Evolutionary conservation across 306 rosid genomes (phyloP), one percentile per base, ranked within the genome.

Genomic region (Herpetospermum pedunculosum): DNA sequence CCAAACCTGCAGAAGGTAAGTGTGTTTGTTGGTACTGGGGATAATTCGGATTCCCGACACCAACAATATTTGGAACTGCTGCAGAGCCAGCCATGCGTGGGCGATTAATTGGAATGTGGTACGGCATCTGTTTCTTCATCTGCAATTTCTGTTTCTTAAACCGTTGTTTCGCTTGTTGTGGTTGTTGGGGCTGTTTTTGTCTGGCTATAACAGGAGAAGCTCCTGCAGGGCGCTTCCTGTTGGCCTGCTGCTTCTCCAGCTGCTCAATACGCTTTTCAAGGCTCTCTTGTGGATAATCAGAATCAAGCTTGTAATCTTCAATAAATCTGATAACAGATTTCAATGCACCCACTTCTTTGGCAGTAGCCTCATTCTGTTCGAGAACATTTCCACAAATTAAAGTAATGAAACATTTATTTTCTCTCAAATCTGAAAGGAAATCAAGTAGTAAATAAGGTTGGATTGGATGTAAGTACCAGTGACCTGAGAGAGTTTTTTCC

Each of bases 341-440:
- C 83, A 92, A 50, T 44, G 88, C 84, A 77, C 82, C 82, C 32
- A 83, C 70, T 87, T 92, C 96, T 81, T 85, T 88, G 54, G 88
- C 77, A 8, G 70, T 72, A 74, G 81, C 83, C 82, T 87, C 96
- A 74, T 72, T 79, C 98, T 90, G 88, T 82, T 82, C 70, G 82
- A 30, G 63, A 76, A 19, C 63, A 73, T 76, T 41, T 69, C 82
- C 53, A 73, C 76, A 78, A 41, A 75, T 40, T 74, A 77, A 41
- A 75, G 43, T 76, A 37, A 44, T 30, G 62, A 75, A 70, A 74
- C 21, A 18, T 52, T 73, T 68, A 18, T 49, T 38, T 23, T 16
- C 47, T 15, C 68, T 40, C 14, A 50, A 41, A 40, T 47, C 44
- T 46, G 14, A 19, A 73, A 29, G 71, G 14, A 75, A 30, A 75